Evolutionary conservation across 176 grass and related monocot genomes (phyloP).

Genomic region (Areca catechu): DNA sequence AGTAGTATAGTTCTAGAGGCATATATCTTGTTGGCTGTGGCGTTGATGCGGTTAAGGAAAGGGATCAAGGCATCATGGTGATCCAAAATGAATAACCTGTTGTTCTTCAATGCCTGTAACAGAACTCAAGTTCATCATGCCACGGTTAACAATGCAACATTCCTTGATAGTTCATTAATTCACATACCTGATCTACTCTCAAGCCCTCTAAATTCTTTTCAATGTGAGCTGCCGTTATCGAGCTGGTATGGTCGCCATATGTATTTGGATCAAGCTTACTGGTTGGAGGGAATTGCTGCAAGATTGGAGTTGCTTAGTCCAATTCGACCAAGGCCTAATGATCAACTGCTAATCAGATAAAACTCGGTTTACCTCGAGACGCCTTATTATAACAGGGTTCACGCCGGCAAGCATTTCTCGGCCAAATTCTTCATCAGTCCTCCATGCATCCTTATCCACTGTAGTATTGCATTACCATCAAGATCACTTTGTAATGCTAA

Average conservation of each 20-base stretch:
- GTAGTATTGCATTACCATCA: neutral
- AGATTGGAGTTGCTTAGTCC: neutral
- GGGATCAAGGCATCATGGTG: conserved; percentile 85
- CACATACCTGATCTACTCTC: conserved; percentile 42
- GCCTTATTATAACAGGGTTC: conserved; percentile 71
- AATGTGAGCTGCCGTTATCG: conserved; percentile 59
- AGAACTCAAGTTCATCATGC: neutral
- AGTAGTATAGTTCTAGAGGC: conserved; percentile 71
- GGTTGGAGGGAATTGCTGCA: conserved; percentile 65
- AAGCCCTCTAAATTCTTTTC: conserved; percentile 50
- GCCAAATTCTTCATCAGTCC: conserved; percentile 75
- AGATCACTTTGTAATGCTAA: too few species aligned
- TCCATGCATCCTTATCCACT: conserved; percentile 70
- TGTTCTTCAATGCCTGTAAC: conserved; percentile 49
- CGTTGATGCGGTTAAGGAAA: conserved; percentile 61
- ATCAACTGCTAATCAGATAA: neutral
- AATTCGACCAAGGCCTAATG: too few species aligned
- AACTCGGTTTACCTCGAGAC: conserved; percentile 35
- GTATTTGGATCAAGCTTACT: conserved; percentile 57
- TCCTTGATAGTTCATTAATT: neutral
- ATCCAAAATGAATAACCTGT: conserved; percentile 71
- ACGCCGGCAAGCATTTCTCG: conserved; percentile 88
- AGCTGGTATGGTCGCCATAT: conserved; percentile 75
- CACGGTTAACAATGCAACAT: neutral
- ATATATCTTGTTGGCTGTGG: conserved; percentile 51